phyloP scores from a whole-genome alignment of 164 flowering plant genomes.

The Vitis rupestris region DNA sequence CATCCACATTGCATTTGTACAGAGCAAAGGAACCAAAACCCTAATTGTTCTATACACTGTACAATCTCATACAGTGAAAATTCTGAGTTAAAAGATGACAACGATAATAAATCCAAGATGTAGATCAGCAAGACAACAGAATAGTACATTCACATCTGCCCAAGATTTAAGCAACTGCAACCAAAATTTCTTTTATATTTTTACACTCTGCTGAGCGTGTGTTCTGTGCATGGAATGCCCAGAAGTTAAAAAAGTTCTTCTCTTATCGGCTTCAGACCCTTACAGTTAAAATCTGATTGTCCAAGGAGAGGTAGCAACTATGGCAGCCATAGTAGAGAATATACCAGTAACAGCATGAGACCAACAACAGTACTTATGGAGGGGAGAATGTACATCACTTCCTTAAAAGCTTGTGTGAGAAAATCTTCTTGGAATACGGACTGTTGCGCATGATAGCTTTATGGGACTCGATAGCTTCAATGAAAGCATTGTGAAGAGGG shows the following conservation, averaged over 20 bases:
- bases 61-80: constrained; percentile 14
- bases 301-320: background rate
- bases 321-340: background rate
- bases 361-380: constrained; percentile 6
- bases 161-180: constrained; percentile 12
- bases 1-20: constrained; percentile 7
- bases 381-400: constrained; percentile 21
- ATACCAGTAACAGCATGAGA: constrained; percentile 1
- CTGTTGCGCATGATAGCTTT: constrained; percentile 24
- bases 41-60: constrained; percentile 9
- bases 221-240: constrained; percentile 9
- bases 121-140: constrained; percentile 14
- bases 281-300: background rate
- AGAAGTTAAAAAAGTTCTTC: background rate
- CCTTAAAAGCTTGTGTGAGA: constrained; percentile 33
- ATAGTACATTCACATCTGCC: constrained; percentile 6
- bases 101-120: background rate
- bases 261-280: constrained; percentile 5
- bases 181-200: constrained; percentile 26
- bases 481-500: constrained; percentile 17
- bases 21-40: background rate
- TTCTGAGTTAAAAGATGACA: too few relatives aligned
- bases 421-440: constrained; percentile 34
- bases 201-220: constrained; percentile 18
- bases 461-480: constrained; percentile 26